A percentile compares a stretch with the other conserved stretches of the same genome.
phyloP scores from a whole-genome alignment of 768 basidiomycete species.

The Chiua virens region DNA sequence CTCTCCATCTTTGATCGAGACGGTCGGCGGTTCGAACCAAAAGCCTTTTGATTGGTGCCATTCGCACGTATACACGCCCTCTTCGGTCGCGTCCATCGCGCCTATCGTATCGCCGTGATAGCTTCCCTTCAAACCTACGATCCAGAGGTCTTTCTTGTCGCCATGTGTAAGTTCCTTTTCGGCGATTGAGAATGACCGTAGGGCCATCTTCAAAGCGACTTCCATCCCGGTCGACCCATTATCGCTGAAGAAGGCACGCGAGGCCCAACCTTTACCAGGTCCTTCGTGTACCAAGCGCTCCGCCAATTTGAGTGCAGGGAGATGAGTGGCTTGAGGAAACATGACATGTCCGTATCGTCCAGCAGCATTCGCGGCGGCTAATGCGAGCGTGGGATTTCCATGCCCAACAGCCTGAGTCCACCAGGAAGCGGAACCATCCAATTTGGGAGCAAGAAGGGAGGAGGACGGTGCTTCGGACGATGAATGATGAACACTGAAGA shows the following conservation, averaged over 20 bases:
- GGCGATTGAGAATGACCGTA: conserved; percentile 61
- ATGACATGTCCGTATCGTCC: conserved; percentile 97
- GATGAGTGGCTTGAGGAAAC: conserved; percentile 86
- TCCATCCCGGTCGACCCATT: conserved; percentile 97
- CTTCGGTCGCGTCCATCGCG: conserved; percentile 92
- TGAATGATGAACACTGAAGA: conserved; percentile 70
- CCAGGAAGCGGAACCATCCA: conserved; percentile 96
- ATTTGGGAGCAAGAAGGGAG: conserved; percentile 56
- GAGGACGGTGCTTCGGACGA: conserved; percentile 16
- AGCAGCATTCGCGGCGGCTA: conserved; percentile 86
- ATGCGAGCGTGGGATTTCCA: conserved; percentile 66
- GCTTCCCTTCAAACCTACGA: conserved; percentile 86
- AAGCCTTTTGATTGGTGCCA: conserved; percentile 93
- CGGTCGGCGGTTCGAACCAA: conserved; percentile 90
- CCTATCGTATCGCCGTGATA: conserved; percentile 99
- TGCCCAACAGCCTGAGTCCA: conserved; percentile 97
- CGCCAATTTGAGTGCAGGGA: conserved; percentile 81
- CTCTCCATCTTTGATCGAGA: conserved; percentile 64
- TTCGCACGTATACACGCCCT: conserved; percentile 91
- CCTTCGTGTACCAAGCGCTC: conserved; percentile 73
- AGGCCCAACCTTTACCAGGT: conserved; percentile 90
- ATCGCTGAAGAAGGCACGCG: conserved; percentile 89
- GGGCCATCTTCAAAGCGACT: conserved; percentile 96
- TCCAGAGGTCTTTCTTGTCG: conserved; percentile 58
- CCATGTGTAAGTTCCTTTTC: conserved; percentile 32